Evolutionary conservation across 164 flowering plant species (phyloP).

Genomic region (Chloranthus sessilifolius): DNA sequence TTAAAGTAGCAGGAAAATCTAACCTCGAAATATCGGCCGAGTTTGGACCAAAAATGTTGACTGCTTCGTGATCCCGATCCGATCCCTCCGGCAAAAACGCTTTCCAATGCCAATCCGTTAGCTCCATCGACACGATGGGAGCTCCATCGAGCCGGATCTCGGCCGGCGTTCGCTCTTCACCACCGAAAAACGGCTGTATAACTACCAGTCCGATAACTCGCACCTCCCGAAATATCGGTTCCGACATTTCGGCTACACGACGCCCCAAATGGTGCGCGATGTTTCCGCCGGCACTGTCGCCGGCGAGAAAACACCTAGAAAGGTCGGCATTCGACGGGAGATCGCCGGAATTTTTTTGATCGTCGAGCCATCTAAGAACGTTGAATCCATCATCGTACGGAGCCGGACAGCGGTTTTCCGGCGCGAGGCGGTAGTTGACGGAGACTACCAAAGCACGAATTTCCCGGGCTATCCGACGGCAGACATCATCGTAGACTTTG

Average conservation of each 20-base stretch:
- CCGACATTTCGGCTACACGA: slow-evolving; percentile 5
- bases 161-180: slow-evolving; percentile 31
- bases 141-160: slow-evolving; percentile 16
- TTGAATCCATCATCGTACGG: slow-evolving; percentile 34
- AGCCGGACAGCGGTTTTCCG: slow-evolving; percentile 29
- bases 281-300: slow-evolving; percentile 68
- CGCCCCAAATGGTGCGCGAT: slow-evolving; percentile 52
- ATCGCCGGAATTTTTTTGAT: slow-evolving; percentile 16
- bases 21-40: slow-evolving; percentile 12
- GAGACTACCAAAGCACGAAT: slow-evolving; percentile 28
- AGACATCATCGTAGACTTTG: slow-evolving; percentile 10
- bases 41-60: slow-evolving; percentile 20
- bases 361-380: slow-evolving; percentile 18
- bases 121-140: slow-evolving; percentile 21
- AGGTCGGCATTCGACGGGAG: slow-evolving; percentile 23
- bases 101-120: slow-evolving; percentile 24
- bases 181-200: slow-evolving; percentile 30
- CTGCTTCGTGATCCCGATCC: slow-evolving; percentile 31
- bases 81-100: slow-evolving; percentile 32
- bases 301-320: slow-evolving; percentile 33
- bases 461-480: slow-evolving; percentile 15
- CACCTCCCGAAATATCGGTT: slow-evolving; percentile 6
- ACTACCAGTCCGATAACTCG: slow-evolving; percentile 18
- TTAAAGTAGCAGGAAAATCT: slow-evolving; percentile 34
- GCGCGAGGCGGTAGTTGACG: slow-evolving; percentile 34